Evolutionary conservation across 495 filamentous ascomycete genomes (phyloP).

Genomic region (Massariosphaeria phaeospora): DNA sequence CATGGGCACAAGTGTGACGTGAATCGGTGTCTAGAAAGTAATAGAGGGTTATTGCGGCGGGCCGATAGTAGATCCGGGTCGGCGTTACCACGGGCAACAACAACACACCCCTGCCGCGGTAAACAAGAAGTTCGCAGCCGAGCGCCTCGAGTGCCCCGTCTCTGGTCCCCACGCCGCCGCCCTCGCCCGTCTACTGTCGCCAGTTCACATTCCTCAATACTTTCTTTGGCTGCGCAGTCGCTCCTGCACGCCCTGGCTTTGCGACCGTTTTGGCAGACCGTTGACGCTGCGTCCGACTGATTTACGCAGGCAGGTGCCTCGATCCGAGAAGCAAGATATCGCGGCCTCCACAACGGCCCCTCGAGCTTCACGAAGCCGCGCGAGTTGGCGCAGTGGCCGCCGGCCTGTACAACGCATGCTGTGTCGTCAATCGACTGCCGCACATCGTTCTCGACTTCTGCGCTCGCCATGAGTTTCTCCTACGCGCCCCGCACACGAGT

Average conservation of each 20-base stretch:
- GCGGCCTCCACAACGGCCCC: slow-evolving; percentile 28
- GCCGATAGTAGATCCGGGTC: neutral
- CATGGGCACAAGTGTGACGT: neutral
- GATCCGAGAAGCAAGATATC: slow-evolving; percentile 15
- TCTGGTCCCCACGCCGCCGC: slow-evolving; percentile 8
- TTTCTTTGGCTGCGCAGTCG: slow-evolving; percentile 17
- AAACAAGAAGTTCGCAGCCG: slow-evolving; percentile 7
- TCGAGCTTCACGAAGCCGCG: slow-evolving; percentile 16
- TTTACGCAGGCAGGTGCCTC: slow-evolving; percentile 20
- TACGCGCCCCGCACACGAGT: slow-evolving; percentile 36
- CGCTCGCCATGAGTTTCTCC: slow-evolving; percentile 29
- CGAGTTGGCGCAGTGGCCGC: slow-evolving; percentile 2
- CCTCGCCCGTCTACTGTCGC: slow-evolving; percentile 13
- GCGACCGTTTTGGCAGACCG: slow-evolving; percentile 5
- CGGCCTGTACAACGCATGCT: slow-evolving; percentile 28
- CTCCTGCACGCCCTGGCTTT: slow-evolving; percentile 10
- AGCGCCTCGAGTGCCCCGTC: neutral
- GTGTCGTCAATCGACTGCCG: neutral
- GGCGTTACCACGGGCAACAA: slow-evolving; percentile 1
- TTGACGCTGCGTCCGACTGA: neutral
- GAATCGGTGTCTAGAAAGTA: no score
- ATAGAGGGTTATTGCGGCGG: slow-evolving; percentile 1
- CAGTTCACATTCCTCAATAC: slow-evolving; percentile 23
- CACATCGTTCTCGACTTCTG: neutral
- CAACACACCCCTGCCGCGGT: slow-evolving; percentile 12